These are phyloP conservation scores for Tribonema minus DNA, from an alignment of 108 stramenopile genomes.

Conservation along the genomic window DNA sequence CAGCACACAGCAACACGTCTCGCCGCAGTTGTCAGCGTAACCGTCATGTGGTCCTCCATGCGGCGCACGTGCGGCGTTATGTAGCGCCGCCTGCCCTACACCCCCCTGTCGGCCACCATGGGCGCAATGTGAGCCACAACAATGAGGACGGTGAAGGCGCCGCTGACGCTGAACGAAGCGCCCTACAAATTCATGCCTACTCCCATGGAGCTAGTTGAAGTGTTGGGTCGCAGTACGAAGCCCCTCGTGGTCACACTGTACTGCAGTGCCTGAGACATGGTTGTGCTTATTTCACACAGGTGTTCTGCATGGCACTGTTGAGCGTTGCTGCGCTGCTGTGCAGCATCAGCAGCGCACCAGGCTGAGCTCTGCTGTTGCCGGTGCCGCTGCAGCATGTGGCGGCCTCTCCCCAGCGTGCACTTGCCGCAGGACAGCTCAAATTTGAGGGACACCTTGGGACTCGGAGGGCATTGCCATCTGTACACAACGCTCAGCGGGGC, in stretches of 20 bases:
- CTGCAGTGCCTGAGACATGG: too few relatives aligned
- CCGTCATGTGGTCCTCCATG: neutral
- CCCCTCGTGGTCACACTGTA: neutral
- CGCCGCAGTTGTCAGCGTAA: neutral
- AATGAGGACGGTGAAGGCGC: neutral
- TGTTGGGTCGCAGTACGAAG: neutral
- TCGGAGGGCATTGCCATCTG: conserved; percentile 1
- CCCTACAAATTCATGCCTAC: neutral
- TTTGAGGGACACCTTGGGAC: too few relatives aligned
- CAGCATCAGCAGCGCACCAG: neutral
- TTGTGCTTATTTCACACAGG: conserved; percentile 7
- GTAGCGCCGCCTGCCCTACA: neutral
- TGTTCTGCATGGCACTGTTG: conserved; percentile 23
- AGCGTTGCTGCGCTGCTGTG: conserved; percentile 8
- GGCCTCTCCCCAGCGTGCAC: neutral
- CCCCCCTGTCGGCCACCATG: neutral
- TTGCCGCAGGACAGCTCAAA: neutral
- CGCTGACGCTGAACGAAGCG: neutral
- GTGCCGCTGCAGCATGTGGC: neutral
- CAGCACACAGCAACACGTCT: neutral
- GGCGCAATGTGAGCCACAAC: neutral
- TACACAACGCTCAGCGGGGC: neutral
- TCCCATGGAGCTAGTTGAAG: neutral
- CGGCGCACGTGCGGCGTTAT: neutral
- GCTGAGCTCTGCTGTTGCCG: neutral